Percentiles rank a stretch among this genome's conserved stretches.
phyloP scores from a whole-genome alignment of 305 asterid genomes.

The Fraxinus albicans region DNA sequence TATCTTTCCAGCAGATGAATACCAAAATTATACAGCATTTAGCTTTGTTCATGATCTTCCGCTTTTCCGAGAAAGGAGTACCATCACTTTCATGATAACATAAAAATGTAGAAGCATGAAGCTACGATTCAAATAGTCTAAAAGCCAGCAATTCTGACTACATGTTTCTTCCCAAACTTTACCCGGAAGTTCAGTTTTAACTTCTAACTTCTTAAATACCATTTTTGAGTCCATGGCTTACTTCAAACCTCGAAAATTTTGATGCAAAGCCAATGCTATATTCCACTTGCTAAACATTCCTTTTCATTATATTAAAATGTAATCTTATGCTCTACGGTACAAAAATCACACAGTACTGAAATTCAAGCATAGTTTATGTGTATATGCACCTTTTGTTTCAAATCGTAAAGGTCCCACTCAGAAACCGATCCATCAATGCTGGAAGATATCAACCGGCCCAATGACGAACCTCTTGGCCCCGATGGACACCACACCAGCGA shows the following conservation, averaged over 20 bases:
- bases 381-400: conserved; percentile 67
- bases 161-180: neutral
- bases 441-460: conserved; percentile 71
- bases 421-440: conserved; percentile 90
- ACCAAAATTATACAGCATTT: neutral
- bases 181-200: neutral
- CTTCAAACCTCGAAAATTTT: neutral
- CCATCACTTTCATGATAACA: neutral
- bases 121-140: neutral
- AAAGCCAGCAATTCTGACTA: neutral
- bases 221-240: neutral
- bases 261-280: neutral
- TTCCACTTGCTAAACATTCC: neutral
- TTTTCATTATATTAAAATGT: neutral
- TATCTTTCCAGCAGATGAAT: neutral
- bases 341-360: neutral
- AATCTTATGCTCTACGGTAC: neutral
- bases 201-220: neutral
- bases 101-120: neutral
- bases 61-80: neutral
- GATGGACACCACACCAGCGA: conserved; percentile 90
- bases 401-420: conserved; percentile 83
- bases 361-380: neutral
- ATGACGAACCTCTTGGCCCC: conserved; percentile 45
- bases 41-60: neutral